Conservation (phyloP, 306 rosid genomes). For the Quercus gilva region DNA sequence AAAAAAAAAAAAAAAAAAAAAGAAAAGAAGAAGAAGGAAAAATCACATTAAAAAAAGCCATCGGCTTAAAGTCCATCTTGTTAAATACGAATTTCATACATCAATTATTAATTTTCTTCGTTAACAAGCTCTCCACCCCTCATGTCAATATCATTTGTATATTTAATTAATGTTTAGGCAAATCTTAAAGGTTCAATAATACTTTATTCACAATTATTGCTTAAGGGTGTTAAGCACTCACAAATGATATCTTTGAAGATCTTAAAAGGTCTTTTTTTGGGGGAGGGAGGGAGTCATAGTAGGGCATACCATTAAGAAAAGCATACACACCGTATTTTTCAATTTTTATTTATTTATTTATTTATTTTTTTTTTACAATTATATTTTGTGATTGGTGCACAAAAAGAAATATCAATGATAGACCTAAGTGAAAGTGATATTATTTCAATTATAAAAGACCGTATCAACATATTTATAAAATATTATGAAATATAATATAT, state of each 20-base stretch:
- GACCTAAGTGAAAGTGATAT: too few species aligned
- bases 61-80: not conserved
- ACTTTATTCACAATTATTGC: slow-evolving; percentile 25
- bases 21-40: not conserved
- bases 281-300: too few species aligned
- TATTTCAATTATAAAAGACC: too few species aligned
- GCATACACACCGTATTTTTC: too few species aligned
- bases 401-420: too few species aligned
- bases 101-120: not conserved
- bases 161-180: not conserved
- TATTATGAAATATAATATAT: too few species aligned
- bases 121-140: not conserved
- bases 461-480: too few species aligned
- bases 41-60: not conserved
- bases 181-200: slow-evolving; percentile 7
- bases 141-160: slow-evolving; percentile 26
- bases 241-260: slow-evolving; percentile 46
- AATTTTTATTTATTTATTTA: too few species aligned
- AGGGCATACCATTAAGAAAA: too few species aligned
- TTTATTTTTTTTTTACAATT: too few species aligned
- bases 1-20: too few species aligned
- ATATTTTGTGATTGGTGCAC: too few species aligned
- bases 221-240: slow-evolving; percentile 12
- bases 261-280: slow-evolving; percentile 14
- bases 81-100: not conserved